Evolutionary conservation across 139 green algal genomes (phyloP).

Genomic region (Haematococcus lacustris): DNA sequence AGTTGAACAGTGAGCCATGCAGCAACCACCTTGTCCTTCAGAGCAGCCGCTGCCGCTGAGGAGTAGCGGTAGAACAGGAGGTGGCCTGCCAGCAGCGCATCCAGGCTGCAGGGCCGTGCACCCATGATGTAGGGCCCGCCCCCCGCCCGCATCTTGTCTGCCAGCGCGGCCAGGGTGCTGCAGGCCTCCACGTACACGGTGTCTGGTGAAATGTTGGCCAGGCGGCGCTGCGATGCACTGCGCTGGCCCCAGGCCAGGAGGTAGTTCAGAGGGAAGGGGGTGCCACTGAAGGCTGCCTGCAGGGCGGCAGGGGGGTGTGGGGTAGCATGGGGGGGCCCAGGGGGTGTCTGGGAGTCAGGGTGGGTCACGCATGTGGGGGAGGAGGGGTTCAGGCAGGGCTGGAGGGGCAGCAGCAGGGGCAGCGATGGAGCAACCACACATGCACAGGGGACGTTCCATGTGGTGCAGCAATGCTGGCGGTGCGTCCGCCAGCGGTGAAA

Average conservation of each 20-base stretch:
- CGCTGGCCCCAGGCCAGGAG: conserved; percentile 39
- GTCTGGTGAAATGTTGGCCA: conserved; percentile 19
- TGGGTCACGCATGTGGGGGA: neutral
- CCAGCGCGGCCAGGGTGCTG: conserved; percentile 29
- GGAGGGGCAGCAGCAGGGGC: neutral
- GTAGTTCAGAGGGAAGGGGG: conserved; percentile 57
- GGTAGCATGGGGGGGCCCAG: neutral
- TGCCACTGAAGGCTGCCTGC: conserved; percentile 34
- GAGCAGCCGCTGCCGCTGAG: conserved; percentile 43
- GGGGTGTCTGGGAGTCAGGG: neutral
- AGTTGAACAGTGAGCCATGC: no score
- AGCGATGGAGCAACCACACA: neutral
- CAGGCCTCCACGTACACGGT: conserved; percentile 37
- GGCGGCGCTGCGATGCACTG: conserved; percentile 23
- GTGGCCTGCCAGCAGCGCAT: conserved; percentile 58
- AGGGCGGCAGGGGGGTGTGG: neutral
- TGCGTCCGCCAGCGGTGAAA: no score
- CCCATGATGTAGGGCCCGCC: conserved; percentile 51
- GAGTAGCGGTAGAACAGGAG: conserved; percentile 45
- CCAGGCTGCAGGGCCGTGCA: conserved; percentile 41
- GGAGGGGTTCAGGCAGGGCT: neutral
- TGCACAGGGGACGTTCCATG: neutral
- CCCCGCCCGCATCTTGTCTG: conserved; percentile 32
- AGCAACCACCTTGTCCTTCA: no score
- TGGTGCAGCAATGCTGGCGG: neutral